Evolutionary conservation across 305 asterid genomes (phyloP), one percentile per base, ranked within the genome.

Genomic region (Solanum hybrid): DNA sequence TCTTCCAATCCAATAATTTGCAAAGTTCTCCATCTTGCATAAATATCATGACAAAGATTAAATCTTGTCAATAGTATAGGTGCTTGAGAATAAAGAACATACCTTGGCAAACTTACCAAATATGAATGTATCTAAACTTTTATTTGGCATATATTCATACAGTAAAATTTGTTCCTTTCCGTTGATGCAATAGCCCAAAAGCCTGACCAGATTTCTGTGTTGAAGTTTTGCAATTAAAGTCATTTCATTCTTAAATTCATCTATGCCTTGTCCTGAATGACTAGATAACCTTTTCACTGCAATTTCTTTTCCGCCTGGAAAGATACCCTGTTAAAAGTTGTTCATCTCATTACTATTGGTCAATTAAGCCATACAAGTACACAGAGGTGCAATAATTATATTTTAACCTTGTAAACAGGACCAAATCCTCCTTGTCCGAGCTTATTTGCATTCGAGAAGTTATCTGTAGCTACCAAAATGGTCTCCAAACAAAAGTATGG

Each of bases 391-490:
- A 56, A 6, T 0, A 56, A 2, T 56, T 7, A 15, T 6, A 2
- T 56, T 56, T 17, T 56, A 56, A 56, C 69, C 24, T 17, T 56
- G 69, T 56, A 56, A 56, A 17, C 69, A 17, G 69, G 69, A 56
- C 69, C 69, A 17, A 56, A 56, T 56, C 69, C 69, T 17, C 24
- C 24, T 56, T 56, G 24, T 56, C 69, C 24, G 8, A 56, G 94
- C 89, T 90, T 92, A 91, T 93, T 92, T 71, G 89, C 88, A 78
- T 91, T 87, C 13, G 94, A 90, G 89, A 94, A 93, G 87, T 88
- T 89, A 51, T 91, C 90, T 2, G 93, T 94, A 24, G 93, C 94
- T 51, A 87, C 91, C 64, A 91, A 86, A 86, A 94, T 88, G 38
- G 69, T 79, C 56, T 90, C 92, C 64, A 93, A 64, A 51, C 38